Evolutionary conservation across 2,329 filamentous ascomycete genomes (phyloP).

Genomic region (Chalaropsis thielavioides): DNA sequence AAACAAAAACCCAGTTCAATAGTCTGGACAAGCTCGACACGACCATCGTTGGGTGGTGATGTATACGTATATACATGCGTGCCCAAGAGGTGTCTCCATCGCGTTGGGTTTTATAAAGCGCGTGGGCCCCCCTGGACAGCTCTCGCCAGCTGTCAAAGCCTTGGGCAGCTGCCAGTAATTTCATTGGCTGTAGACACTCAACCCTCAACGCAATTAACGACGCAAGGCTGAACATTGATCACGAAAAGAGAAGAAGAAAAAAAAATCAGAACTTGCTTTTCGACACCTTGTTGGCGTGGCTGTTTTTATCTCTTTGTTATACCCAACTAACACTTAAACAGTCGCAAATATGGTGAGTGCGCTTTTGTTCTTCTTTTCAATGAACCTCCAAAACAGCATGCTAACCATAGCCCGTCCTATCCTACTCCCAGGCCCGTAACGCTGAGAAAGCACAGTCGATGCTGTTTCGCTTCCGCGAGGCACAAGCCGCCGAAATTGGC

Average conservation of each 20-base stretch:
- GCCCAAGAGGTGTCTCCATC: not conserved
- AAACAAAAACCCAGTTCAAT: not conserved
- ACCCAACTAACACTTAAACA: not conserved
- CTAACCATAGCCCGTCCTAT: not conserved
- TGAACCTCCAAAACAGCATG: not conserved
- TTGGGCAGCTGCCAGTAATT: not conserved
- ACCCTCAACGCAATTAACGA: not conserved
- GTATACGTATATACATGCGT: not conserved
- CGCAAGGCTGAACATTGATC: constrained; percentile 1
- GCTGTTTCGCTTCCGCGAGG: constrained; percentile 98
- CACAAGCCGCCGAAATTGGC: constrained; percentile 87
- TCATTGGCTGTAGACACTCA: not conserved
- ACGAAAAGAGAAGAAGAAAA: not conserved
- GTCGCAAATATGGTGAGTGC: constrained; percentile 6
- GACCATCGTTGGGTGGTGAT: not conserved
- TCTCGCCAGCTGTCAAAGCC: not conserved
- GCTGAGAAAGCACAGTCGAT: constrained; percentile 98
- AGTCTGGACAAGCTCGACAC: not conserved
- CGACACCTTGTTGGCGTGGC: not conserved
- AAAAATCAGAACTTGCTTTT: not conserved
- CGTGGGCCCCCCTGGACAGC: not conserved
- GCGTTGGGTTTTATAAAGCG: not conserved
- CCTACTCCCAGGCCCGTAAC: constrained; percentile 64
- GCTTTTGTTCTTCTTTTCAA: not conserved
- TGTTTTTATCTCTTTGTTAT: not conserved